Evolutionary conservation across 352 stramenopile genomes (phyloP).

Genomic region (Phytophthora kernoviae): DNA sequence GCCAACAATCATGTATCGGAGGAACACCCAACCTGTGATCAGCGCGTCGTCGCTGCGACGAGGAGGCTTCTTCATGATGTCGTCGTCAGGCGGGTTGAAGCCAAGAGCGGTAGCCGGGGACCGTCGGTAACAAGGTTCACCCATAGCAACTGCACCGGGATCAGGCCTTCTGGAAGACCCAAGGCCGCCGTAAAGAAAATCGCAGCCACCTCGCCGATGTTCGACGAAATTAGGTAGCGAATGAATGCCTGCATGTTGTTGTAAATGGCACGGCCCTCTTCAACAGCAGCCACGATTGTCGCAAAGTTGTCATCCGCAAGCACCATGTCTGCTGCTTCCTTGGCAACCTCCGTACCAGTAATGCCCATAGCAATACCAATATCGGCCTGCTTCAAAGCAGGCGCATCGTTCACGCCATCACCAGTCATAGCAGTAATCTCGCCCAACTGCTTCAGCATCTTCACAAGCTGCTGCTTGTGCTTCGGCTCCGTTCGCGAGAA

Average conservation of each 20-base stretch:
- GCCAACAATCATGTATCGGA: constrained; percentile 96
- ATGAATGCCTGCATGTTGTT: constrained; percentile 99
- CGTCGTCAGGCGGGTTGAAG: constrained; percentile 98
- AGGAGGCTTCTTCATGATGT: constrained; percentile 97
- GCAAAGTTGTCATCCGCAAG: constrained; percentile 99
- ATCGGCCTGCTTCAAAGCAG: constrained; percentile 97
- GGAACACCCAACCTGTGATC: constrained; percentile 98
- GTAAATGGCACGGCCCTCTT: constrained; percentile 90
- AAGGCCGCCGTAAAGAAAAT: constrained; percentile 98
- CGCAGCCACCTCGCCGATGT: constrained; percentile 99
- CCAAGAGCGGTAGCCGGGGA: constrained; percentile 97
- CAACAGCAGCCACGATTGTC: constrained; percentile 95
- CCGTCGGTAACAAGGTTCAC: constrained; percentile 99
- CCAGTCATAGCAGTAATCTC: constrained; percentile 98
- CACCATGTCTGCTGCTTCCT: constrained; percentile 98
- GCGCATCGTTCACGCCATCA: constrained; percentile 99
- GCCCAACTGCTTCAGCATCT: constrained; percentile 94
- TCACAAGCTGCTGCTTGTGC: constrained; percentile 97
- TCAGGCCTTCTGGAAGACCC: constrained; percentile 97
- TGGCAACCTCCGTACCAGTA: constrained; percentile 97
- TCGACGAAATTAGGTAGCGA: constrained; percentile 98
- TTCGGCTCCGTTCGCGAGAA: constrained; percentile 98
- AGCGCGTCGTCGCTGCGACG: constrained; percentile 96
- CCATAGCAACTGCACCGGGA: constrained; percentile 99
- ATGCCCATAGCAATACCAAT: constrained; percentile 99